Evolutionary conservation across 148 eudicot genomes (phyloP), one percentile per base, ranked within the genome.

Genomic region (Salicornia ramosissima): DNA sequence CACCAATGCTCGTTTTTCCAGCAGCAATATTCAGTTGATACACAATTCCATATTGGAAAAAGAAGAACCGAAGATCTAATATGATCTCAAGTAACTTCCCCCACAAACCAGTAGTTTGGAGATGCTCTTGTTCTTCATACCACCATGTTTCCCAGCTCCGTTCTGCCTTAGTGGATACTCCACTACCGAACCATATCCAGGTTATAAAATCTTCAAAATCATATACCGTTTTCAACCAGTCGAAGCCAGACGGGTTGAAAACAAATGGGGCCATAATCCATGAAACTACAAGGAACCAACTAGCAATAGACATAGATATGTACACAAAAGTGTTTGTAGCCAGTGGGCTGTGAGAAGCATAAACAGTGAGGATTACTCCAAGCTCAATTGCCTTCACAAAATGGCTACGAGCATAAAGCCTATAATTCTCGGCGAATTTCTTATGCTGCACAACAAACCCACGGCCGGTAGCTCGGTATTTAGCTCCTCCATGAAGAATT

Each of bases 91-190:
- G 40, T 72, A 90, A 71, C 74, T 90, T 92, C 14, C 98, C 98
- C 98, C 98, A 92, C 21, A 92, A 80, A 53, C 98, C 94, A 31
- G 94, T 90, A 13, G 85, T 82, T 77, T 89, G 82, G 60, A 92
- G 86, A 79, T 92, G 98, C 58, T 90, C 96, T 61, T 92, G 98
- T 68, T 92, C 98, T 71, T 92, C 98, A 53, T 88, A 86, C 98
- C 98, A 92, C 98, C 98, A 92, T 6, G 91, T 88, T 82, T 92
- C 98, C 98, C 98, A 92, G 78, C 98, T 86, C 71, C 80, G 75
- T 21, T 92, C 98, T 11, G 96, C 87, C 81, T 81, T 88, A 9
- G 80, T 83, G 16, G 88, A 80, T 67, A 86, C 84, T 24, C 98
- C 96, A 46, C 88, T 80, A 10, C 74, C 85, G 67, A 68, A 85